A percentile compares a stretch with the other conserved stretches of the same genome.
Evolutionary conservation across 1,139 yeast species (phyloP).

Genomic region (Zygosaccharomyces pseudobailii): DNA sequence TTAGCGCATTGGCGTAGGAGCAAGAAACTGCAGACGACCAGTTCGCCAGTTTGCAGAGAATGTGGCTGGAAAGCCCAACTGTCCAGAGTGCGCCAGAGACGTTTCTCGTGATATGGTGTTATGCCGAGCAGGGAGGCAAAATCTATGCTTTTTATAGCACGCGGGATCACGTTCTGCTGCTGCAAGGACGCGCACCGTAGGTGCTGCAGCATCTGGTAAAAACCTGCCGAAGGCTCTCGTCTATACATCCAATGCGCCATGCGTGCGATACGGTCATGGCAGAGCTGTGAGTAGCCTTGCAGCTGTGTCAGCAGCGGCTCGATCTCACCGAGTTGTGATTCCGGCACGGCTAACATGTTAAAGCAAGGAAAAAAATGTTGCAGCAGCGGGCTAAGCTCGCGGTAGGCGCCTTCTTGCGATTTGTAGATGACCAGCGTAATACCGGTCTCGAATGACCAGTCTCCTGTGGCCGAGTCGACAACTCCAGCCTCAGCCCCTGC

Average conservation of each 20-base stretch:
- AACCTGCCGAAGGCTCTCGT: slow-evolving; percentile 12
- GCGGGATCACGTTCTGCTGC: slow-evolving; percentile 15
- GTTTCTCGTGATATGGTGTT: slow-evolving; percentile 6
- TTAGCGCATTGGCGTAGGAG: slow-evolving; percentile 21
- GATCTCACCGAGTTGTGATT: slow-evolving; percentile 1
- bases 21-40: slow-evolving; percentile 28
- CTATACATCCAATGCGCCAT: slow-evolving; percentile 30
- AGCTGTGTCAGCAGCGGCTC: slow-evolving; percentile 7
- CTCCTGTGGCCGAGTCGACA: background rate
- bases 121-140: slow-evolving; percentile 11
- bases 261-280: slow-evolving; percentile 18
- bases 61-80: slow-evolving; percentile 34
- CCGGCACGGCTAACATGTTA: slow-evolving; percentile 17
- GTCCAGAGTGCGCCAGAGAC: slow-evolving; percentile 16
- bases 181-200: slow-evolving; percentile 5
- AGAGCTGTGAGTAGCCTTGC: slow-evolving; percentile 5
- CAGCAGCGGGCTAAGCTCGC: slow-evolving; percentile 12
- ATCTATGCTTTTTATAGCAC: slow-evolving; percentile 16
- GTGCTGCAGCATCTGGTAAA: slow-evolving; percentile 27
- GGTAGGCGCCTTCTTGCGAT: background rate
- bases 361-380: slow-evolving; percentile 23
- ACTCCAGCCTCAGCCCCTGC: background rate
- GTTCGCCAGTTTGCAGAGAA: slow-evolving; percentile 22
- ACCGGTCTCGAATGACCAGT: slow-evolving; percentile 10
- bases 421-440: slow-evolving; percentile 9